Percentiles rank a stretch among this genome's conserved stretches.
Conservation (phyloP, 371 early-diverging fungal genomes). For the Blakeslea trispora region DNA sequence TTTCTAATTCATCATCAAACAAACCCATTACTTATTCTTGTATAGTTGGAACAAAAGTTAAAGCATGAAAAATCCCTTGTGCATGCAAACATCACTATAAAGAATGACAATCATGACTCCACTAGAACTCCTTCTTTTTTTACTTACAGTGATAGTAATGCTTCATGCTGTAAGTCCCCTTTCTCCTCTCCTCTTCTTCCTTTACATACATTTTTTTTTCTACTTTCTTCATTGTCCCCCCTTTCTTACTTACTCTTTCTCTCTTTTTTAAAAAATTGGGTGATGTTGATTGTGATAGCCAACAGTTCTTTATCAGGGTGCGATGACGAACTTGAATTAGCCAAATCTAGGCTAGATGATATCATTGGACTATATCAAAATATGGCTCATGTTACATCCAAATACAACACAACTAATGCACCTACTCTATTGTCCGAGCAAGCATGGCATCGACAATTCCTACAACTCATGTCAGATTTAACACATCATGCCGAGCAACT, state of each 20-base stretch:
- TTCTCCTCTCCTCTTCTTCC: not conserved
- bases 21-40: no score
- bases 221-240: no score
- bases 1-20: no score
- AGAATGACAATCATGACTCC: not conserved
- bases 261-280: no score
- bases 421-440: not conserved
- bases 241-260: no score
- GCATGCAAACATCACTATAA: not conserved
- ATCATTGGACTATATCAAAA: not conserved
- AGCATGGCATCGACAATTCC: conserved; percentile 24
- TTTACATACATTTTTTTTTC: not conserved
- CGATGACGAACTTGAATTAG: not conserved
- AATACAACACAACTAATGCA: not conserved
- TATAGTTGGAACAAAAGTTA: not conserved
- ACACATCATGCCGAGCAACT: conserved; percentile 26
- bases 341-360: not conserved
- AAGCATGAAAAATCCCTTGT: not conserved
- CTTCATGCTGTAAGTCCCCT: not conserved
- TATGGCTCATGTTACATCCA: not conserved
- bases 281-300: not conserved
- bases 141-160: not conserved
- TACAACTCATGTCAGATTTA: conserved; percentile 21
- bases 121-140: not conserved
- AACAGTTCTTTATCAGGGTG: not conserved